Percentiles rank a stretch among this genome's conserved stretches.
Conservation (phyloP, 495 filamentous ascomycete genomes). For the Clohesyomyces aquaticus region DNA sequence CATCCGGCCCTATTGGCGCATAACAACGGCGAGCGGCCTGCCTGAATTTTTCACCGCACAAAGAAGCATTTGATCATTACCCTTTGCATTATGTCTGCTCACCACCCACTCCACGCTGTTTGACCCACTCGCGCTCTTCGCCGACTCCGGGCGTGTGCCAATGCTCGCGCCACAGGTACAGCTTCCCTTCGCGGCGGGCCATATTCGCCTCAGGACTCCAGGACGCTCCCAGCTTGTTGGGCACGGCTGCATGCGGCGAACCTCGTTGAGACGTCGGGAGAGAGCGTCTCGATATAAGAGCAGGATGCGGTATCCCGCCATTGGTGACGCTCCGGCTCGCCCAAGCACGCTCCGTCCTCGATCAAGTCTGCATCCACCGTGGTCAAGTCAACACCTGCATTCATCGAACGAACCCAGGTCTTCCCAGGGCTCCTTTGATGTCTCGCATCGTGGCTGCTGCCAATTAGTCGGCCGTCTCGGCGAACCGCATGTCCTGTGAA, state of each 20-base stretch:
- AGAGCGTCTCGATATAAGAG: slow-evolving; percentile 8
- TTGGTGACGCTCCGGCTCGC: slow-evolving; percentile 17
- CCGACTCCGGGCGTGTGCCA: slow-evolving; percentile 15
- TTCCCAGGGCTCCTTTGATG: not conserved
- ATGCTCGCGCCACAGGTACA: not conserved
- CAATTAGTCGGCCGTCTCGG: slow-evolving; percentile 24
- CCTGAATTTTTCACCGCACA: not conserved
- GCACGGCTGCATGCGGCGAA: slow-evolving; percentile 37
- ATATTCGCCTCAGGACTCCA: slow-evolving; percentile 2
- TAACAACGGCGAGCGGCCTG: not conserved
- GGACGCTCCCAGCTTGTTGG: slow-evolving; percentile 17
- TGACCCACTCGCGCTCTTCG: no score
- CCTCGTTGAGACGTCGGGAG: not conserved
- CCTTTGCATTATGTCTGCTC: not conserved
- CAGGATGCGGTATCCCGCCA: slow-evolving; percentile 12
- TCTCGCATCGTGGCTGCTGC: slow-evolving; percentile 28
- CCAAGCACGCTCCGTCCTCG: slow-evolving; percentile 25
- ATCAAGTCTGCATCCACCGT: slow-evolving; percentile 19
- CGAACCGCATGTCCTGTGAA: not conserved
- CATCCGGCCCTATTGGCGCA: not conserved
- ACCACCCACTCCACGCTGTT: not conserved
- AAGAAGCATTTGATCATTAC: not conserved
- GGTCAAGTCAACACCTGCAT: not conserved
- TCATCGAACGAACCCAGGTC: not conserved
- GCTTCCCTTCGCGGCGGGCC: not conserved